A percentile compares a stretch with the other conserved stretches of the same genome.
These are phyloP conservation scores for Citrus sp. DNA, from an alignment of 345 rosid genomes.

Conservation along the genomic window DNA sequence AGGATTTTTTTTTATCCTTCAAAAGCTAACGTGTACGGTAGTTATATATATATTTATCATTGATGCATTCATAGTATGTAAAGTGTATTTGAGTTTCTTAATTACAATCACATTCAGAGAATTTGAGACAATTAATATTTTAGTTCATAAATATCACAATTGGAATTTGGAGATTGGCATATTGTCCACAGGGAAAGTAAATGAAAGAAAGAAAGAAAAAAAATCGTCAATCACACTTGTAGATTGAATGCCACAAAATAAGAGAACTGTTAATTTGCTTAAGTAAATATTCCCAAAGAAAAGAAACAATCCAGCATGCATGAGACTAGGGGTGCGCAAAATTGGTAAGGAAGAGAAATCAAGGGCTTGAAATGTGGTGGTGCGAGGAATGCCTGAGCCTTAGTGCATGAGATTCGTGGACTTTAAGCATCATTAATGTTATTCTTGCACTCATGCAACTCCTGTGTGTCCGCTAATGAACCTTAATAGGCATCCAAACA, in stretches of 20 bases:
- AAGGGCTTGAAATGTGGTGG: conserved; percentile 30
- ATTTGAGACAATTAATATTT: no score
- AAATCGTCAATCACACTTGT: neutral
- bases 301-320: neutral
- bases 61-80: no score
- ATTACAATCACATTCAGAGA: neutral
- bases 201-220: no score
- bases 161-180: neutral
- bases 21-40: no score
- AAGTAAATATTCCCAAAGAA: neutral
- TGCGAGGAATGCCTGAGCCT: conserved; percentile 19
- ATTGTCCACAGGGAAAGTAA: neutral
- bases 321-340: conserved; percentile 5
- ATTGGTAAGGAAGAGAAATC: conserved; percentile 17
- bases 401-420: conserved; percentile 10
- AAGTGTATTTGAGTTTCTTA: neutral
- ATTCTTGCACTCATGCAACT: conserved; percentile 11
- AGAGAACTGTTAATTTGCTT: neutral
- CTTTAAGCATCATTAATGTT: neutral
- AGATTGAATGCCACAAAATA: neutral
- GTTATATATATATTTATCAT: no score
- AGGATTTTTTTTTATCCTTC: no score
- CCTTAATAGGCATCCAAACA: neutral
- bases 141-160: neutral
- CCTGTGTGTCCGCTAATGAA: neutral